phyloP scores from a whole-genome alignment of 2,329 filamentous ascomycete genomes.

The Rutstroemia sp. region DNA sequence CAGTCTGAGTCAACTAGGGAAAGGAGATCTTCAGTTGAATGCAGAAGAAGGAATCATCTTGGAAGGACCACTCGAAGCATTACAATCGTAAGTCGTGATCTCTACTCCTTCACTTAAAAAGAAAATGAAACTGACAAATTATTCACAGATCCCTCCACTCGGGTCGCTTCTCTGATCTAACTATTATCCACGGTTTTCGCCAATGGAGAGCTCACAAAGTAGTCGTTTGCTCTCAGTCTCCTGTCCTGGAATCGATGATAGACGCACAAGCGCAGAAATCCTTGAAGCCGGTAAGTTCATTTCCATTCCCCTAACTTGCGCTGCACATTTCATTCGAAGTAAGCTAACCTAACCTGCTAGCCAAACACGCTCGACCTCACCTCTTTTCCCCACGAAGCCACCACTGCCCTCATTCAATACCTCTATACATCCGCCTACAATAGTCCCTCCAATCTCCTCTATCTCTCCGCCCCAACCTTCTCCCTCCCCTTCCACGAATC shows the following conservation, averaged over 20 bases:
- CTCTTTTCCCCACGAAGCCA: constrained; percentile 7
- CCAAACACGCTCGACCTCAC: constrained; percentile 12
- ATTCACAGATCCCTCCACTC: constrained; percentile 15
- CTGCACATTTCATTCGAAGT: not conserved
- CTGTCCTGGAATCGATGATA: constrained; percentile 17
- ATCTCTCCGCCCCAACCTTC: not conserved
- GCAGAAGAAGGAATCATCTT: not conserved
- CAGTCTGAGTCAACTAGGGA: too few species aligned
- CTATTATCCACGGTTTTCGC: constrained; percentile 14
- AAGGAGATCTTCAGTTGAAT: not conserved
- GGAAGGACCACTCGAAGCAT: not conserved
- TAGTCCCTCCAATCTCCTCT: not conserved
- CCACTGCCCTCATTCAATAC: constrained; percentile 17
- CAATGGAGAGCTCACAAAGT: constrained; percentile 23
- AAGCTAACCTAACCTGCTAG: not conserved
- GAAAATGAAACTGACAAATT: not conserved
- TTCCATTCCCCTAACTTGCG: not conserved
- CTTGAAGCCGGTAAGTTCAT: not conserved
- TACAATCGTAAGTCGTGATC: not conserved
- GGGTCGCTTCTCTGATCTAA: constrained; percentile 23
- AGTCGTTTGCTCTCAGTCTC: constrained; percentile 20
- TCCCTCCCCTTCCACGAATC: constrained; percentile 13
- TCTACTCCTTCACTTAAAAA: not conserved
- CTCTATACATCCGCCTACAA: constrained; percentile 20
- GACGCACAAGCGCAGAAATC: not conserved